Evolutionary conservation across 768 basidiomycete species (phyloP), one percentile per base, ranked within the genome.

Genomic region (Agrocybe pediades): DNA sequence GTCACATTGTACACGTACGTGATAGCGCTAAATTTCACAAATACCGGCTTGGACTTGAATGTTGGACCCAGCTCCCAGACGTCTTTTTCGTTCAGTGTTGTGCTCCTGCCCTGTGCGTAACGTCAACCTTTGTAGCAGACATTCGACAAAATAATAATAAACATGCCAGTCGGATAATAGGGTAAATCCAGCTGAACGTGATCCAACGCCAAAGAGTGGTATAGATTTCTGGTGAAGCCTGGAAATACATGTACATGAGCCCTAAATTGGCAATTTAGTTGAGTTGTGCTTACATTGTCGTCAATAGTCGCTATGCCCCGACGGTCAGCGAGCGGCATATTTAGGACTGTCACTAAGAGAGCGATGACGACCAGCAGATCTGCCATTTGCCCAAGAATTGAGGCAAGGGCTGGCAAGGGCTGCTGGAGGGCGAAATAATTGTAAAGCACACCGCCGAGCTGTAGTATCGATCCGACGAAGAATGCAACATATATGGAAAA

Each of bases 211-310:
- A 82, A 9, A 93, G 74, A 1, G 84, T 73, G 1, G 86, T 83
- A 63, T 91, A 92, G 59, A 92, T 90, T 64, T 93, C 91, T 0
- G 85, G 86, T 1, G 83, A 80, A 7, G 83, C 84, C 85, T 87
- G 41, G 2, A 23, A 23, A 24, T n/a, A 25, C 29, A 4, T 33
- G 46, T 47, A 36, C 19, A 55, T 41, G 20, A 9, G 21, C n/a
- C n/a, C n/a, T n/a, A 24, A 26, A 39, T 27, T n/a, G 9, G 20
- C 17, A 40, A 27, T 24, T 44, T 46, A 27, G 41, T 7, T 23
- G 25, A 23, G 16, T 72, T 86, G 64, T 60, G 89, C 90, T 87
- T 17, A 89, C 78, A 27, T 78, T 73, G 47, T 70, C 74, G 33
- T 79, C 74, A 20, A 85, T 71, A n/a, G n/a, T n/a, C n/a, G n/a